Evolutionary conservation across 2,329 filamentous ascomycete genomes (phyloP).

Genomic region (Aaosphaeria arxii): DNA sequence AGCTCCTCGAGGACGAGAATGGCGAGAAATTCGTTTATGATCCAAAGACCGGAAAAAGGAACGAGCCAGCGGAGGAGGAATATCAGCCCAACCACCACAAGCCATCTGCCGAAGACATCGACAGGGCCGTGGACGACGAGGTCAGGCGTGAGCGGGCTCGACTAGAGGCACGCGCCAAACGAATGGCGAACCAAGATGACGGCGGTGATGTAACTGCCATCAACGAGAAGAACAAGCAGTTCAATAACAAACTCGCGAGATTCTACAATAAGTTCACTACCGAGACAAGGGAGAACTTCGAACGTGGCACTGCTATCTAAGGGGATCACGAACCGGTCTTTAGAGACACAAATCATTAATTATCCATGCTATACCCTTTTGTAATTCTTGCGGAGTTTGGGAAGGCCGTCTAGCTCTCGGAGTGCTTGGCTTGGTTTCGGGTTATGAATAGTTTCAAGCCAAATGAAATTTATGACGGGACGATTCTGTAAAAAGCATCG

Average conservation of each 20-base stretch:
- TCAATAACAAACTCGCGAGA: constrained; percentile 92
- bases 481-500: no score
- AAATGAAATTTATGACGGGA: no score
- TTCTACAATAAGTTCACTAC: constrained; percentile 99
- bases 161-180: constrained; percentile 80
- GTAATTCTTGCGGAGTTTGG: no score
- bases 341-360: neutral
- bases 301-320: constrained; percentile 92
- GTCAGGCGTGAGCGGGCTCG: constrained; percentile 83
- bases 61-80: constrained; percentile 80
- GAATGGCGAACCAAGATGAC: constrained; percentile 72
- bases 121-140: constrained; percentile 81
- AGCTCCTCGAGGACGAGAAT: constrained; percentile 93
- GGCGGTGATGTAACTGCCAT: constrained; percentile 95
- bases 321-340: neutral
- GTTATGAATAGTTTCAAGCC: no score
- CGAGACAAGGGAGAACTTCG: constrained; percentile 95
- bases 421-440: no score
- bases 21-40: constrained; percentile 88
- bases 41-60: constrained; percentile 77
- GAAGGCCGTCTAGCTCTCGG: no score
- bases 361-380: no score
- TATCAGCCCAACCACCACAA: constrained; percentile 76
- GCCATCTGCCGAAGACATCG: constrained; percentile 82
- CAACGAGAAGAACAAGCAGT: constrained; percentile 99